Base-by-base conservation (phyloP, 225 moss, liverwort and hornwort species). In the Pleurozium schreberi region DNA sequence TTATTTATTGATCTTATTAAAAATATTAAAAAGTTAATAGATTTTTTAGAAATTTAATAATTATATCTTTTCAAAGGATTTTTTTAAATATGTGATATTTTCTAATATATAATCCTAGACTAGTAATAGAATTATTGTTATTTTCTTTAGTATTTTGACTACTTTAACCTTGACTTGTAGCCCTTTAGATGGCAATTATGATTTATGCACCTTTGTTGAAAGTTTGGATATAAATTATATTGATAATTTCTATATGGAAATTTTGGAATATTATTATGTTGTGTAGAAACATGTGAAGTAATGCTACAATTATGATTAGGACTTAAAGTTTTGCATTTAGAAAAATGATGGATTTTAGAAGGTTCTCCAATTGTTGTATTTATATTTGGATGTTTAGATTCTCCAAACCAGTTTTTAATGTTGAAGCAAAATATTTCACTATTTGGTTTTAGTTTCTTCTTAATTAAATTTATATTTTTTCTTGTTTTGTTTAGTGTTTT, bases 81-180 rank as follows among this genome's bases (percentile, higher is more conserved):
- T 47, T 7, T 49, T 31, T 7, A 9, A 25, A 60, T 60, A 5
- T 33, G 7, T 50, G 11, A 1, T 1, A 50, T 0, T 7, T 75
- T 12, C 0, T 20, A 75, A 75, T 33, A 5, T 33, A 1, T 12
- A 50, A 75, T 50, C 0, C 2, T 50, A 75, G 16, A 20, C 1
- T 27, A 10, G 20, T 14, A 55, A 10, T 19, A 19, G 5, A 18
- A 19, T 4, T 11, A 43, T 49, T 11, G 12, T 15, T 60, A 55
- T 34, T 27, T 30, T 12, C 0, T 36, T 2, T 55, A 81, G 1
- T 12, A 27, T 50, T 31, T 34, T 60, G 0, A 28, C 42, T 68
- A 61, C 52, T 21, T 40, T 10, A 53, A 88, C 75, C 81, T 90
- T 81, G 28, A 81, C 4, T 81, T 85, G 13, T 8, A 64, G 50